phyloP scores from a whole-genome alignment of 2,329 filamentous ascomycete species.

The Colletotrichum aenigma region DNA sequence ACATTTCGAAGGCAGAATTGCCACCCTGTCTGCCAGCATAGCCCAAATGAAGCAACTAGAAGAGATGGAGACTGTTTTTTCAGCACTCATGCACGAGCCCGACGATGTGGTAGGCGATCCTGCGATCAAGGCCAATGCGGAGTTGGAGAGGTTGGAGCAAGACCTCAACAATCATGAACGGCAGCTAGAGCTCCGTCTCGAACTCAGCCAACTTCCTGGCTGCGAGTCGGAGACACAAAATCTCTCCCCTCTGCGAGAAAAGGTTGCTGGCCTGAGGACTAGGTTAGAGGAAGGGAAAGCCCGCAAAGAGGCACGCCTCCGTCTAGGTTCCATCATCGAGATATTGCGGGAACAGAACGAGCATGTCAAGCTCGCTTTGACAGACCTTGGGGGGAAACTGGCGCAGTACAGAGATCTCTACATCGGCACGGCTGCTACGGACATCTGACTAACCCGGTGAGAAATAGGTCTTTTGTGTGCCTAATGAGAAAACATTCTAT shows the following conservation, averaged over 20 bases:
- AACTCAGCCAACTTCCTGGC: neutral
- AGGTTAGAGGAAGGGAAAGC: neutral
- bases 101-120: neutral
- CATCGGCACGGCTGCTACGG: neutral
- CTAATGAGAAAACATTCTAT: neutral
- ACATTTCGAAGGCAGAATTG: neutral
- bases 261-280: neutral
- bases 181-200: neutral
- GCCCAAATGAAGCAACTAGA: neutral
- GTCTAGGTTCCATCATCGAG: neutral
- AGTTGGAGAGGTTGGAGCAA: neutral
- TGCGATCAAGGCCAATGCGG: neutral
- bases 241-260: neutral
- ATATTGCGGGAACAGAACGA: neutral
- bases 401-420: neutral
- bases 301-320: neutral
- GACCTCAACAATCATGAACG: neutral
- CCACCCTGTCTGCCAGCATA: neutral
- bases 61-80: neutral
- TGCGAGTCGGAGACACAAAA: neutral
- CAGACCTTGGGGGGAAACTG: neutral
- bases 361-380: neutral
- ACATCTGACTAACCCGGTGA: neutral
- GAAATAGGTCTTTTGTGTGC: neutral
- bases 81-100: neutral